A percentile compares a stretch with the other conserved stretches of the same genome.
These are phyloP conservation scores for Colletotrichum chrysophilum DNA, from an alignment of 2,329 filamentous ascomycete species.

Conservation along the genomic window DNA sequence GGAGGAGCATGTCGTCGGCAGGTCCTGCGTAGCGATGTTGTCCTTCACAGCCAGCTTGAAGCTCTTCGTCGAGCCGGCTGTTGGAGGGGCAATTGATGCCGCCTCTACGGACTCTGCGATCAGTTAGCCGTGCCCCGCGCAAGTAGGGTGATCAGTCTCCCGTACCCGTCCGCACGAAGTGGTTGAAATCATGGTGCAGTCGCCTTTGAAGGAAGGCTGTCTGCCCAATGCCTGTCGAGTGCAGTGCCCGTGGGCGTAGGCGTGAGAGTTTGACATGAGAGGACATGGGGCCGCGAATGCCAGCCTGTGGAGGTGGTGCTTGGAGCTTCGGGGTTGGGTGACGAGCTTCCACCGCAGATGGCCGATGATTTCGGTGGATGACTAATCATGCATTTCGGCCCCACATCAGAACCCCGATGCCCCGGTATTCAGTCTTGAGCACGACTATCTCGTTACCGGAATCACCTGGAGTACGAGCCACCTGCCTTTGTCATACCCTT, in stretches of 20 bases:
- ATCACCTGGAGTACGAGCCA: fast-evolving
- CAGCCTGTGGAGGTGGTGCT: background rate
- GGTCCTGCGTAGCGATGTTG: constrained; percentile 70
- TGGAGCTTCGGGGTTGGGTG: background rate
- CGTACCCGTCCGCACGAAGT: constrained; percentile 18
- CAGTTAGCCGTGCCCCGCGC: background rate
- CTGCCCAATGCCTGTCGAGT: background rate
- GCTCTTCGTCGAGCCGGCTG: background rate
- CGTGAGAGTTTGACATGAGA: constrained; percentile 20
- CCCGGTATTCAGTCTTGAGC: background rate
- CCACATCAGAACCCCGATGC: background rate
- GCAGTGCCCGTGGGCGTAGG: background rate
- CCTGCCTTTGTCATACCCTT: background rate
- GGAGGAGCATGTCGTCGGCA: constrained; percentile 86
- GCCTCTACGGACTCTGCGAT: background rate
- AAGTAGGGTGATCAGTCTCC: background rate
- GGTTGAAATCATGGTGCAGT: constrained; percentile 9
- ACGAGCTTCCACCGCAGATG: background rate
- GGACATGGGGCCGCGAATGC: constrained; percentile 18
- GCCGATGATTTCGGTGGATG: background rate
- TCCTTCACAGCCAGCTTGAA: constrained; percentile 73
- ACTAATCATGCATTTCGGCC: background rate
- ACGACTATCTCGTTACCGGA: background rate
- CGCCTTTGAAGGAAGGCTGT: background rate
- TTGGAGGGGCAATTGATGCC: background rate